These are phyloP conservation scores for Macrophomina tecta DNA, from an alignment of 2,329 filamentous ascomycete species.

Conservation along the genomic window DNA sequence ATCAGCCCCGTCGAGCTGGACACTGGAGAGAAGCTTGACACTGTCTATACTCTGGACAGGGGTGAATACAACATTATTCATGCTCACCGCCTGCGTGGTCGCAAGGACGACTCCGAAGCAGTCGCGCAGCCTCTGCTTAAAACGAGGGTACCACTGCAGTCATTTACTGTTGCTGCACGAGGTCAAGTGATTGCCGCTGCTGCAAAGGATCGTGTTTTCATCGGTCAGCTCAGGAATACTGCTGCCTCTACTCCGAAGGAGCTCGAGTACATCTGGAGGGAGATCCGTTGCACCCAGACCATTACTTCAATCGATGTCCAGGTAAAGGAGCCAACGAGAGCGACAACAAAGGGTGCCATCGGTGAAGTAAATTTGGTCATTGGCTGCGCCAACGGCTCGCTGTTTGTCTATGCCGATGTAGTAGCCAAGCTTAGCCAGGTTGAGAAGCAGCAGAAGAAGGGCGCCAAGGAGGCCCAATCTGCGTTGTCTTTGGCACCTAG, in stretches of 20 bases:
- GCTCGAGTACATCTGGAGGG: slow-evolving; percentile 59
- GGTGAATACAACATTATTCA: slow-evolving; percentile 37
- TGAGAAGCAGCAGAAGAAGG: slow-evolving; percentile 38
- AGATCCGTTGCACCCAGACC: slow-evolving; percentile 63
- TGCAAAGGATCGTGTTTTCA: slow-evolving; percentile 60
- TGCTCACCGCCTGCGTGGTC: slow-evolving; percentile 25
- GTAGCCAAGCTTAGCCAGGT: slow-evolving; percentile 60
- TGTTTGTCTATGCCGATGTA: slow-evolving; percentile 82
- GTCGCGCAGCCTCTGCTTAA: slow-evolving; percentile 39
- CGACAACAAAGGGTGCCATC: slow-evolving; percentile 34
- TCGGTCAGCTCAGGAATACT: slow-evolving; percentile 60
- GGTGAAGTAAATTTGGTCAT: slow-evolving; percentile 74
- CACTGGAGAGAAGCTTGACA: slow-evolving; percentile 32
- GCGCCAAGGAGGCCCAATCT: slow-evolving; percentile 45
- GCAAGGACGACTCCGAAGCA: slow-evolving; percentile 16
- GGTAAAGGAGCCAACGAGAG: slow-evolving; percentile 64
- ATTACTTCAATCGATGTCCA: slow-evolving; percentile 53
- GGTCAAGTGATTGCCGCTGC: slow-evolving; percentile 66
- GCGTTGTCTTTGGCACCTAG: slow-evolving; percentile 55
- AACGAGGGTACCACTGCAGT: slow-evolving; percentile 44
- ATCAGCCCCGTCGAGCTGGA: slow-evolving; percentile 39
- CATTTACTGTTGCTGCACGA: slow-evolving; percentile 55
- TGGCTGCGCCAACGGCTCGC: slow-evolving; percentile 76
- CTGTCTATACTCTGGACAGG: slow-evolving; percentile 48
- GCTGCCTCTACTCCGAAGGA: slow-evolving; percentile 45